Evolutionary conservation across 1,284 basidiomycete species (phyloP).

Genomic region (Mrakiaceae sp.): DNA sequence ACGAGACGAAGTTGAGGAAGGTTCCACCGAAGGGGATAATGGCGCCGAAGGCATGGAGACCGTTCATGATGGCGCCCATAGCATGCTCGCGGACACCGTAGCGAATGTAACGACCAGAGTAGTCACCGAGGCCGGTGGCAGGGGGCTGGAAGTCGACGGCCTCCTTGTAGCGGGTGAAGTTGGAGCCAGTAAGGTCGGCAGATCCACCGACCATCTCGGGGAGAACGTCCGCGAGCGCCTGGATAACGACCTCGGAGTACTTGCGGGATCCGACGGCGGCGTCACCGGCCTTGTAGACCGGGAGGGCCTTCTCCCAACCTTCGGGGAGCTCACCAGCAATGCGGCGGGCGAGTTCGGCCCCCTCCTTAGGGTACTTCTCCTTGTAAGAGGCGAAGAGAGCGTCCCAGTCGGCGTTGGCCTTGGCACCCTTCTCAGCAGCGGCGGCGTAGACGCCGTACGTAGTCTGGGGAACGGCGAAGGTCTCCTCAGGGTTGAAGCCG

Average conservation of each 20-base stretch:
- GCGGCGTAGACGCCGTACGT: slow-evolving; percentile 59
- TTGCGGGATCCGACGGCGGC: slow-evolving; percentile 82
- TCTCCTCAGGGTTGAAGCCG: slow-evolving; percentile 66
- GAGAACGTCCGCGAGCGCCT: slow-evolving; percentile 57
- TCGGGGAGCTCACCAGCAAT: slow-evolving; percentile 70
- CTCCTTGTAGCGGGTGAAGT: slow-evolving; percentile 69
- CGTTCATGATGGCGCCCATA: slow-evolving; percentile 93
- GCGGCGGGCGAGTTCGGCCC: slow-evolving; percentile 74
- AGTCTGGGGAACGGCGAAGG: slow-evolving; percentile 67
- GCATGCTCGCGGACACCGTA: slow-evolving; percentile 96
- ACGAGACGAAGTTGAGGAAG: slow-evolving; percentile 46
- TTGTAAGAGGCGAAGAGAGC: slow-evolving; percentile 58
- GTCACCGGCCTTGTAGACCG: slow-evolving; percentile 65
- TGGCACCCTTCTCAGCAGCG: slow-evolving; percentile 58
- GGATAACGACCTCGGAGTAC: slow-evolving; percentile 80
- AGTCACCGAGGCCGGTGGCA: slow-evolving; percentile 62
- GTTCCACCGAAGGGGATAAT: slow-evolving; percentile 78
- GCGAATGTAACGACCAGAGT: slow-evolving; percentile 80
- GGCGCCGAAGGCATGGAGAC: slow-evolving; percentile 71
- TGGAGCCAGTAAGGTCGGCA: slow-evolving; percentile 85
- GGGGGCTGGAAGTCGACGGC: slow-evolving; percentile 78
- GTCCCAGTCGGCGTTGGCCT: slow-evolving; percentile 66
- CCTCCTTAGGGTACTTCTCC: slow-evolving; percentile 68
- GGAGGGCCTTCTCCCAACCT: slow-evolving; percentile 76
- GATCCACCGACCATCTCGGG: slow-evolving; percentile 84